These are phyloP conservation scores for Ensete ventricosum DNA, from an alignment of 176 grass and related monocot species.

Conservation along the genomic window DNA sequence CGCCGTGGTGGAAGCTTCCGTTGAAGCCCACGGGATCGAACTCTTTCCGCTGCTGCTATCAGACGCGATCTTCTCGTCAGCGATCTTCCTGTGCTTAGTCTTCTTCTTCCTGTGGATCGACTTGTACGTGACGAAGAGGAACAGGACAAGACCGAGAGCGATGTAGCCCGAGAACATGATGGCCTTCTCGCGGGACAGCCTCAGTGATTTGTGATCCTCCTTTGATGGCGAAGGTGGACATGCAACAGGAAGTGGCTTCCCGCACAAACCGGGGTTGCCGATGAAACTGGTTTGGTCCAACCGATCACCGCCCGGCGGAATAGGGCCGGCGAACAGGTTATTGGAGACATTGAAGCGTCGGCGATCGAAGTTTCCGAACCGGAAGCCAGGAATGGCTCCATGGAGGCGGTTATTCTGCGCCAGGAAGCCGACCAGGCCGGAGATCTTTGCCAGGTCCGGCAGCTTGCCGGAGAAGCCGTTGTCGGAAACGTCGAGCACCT, in stretches of 20 bases:
- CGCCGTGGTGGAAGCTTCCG: neutral
- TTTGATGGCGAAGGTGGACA: neutral
- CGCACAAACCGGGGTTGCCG: slow-evolving; percentile 39
- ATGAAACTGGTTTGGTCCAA: slow-evolving; percentile 3
- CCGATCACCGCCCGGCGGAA: neutral
- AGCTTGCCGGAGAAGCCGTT: slow-evolving; percentile 50
- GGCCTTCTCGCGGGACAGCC: neutral
- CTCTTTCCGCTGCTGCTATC: slow-evolving; percentile 16
- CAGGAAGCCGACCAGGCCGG: neutral
- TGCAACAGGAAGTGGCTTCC: neutral
- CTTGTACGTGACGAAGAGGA: slow-evolving; percentile 7
- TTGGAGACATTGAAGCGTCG: slow-evolving; percentile 28
- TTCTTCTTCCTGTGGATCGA: neutral
- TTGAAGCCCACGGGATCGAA: slow-evolving; percentile 21
- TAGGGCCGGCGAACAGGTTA: slow-evolving; percentile 36
- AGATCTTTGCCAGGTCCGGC: slow-evolving; percentile 15
- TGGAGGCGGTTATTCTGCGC: slow-evolving; percentile 29
- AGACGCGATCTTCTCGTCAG: neutral
- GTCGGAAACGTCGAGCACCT: slow-evolving; percentile 17
- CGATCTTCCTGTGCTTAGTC: neutral
- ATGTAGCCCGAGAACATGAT: slow-evolving; percentile 40
- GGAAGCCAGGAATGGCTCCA: slow-evolving; percentile 37
- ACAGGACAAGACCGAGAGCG: slow-evolving; percentile 32
- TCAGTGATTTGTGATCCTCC: neutral
- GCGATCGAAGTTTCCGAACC: neutral